Percentiles rank a stretch among this genome's conserved stretches.
These are phyloP conservation scores for Rossbeevera mucosa DNA, from an alignment of 768 basidiomycete genomes.

Conservation along the genomic window DNA sequence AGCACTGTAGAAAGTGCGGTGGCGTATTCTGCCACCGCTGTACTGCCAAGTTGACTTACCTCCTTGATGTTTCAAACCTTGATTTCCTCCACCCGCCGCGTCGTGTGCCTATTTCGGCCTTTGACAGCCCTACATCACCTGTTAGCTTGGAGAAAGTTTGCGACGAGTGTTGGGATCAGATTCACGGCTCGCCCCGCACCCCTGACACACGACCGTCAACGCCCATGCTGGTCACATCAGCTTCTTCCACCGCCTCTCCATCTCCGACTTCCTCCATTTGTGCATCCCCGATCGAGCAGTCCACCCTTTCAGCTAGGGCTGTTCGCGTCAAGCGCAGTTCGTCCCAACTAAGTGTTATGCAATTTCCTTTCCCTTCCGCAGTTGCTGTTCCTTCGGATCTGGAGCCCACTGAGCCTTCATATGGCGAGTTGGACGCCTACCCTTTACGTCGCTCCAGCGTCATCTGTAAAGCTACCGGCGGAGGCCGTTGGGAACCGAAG, in stretches of 20 bases:
- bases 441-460: conserved; percentile 62
- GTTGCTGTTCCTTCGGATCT: conserved; percentile 22
- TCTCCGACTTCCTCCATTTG: conserved; percentile 34
- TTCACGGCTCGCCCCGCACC: conserved; percentile 51
- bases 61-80: conserved; percentile 71
- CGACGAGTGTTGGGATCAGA: conserved; percentile 72
- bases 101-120: conserved; percentile 54
- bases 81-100: conserved; percentile 69
- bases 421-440: conserved; percentile 70
- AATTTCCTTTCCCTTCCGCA: conserved; percentile 24
- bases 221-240: conserved; percentile 35
- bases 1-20: conserved; percentile 86
- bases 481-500: conserved; percentile 77
- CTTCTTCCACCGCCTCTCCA: conserved; percentile 28
- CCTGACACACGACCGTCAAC: conserved; percentile 36
- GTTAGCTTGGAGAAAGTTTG: conserved; percentile 62
- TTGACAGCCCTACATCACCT: conserved; percentile 56
- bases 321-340: conserved; percentile 24
- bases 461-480: conserved; percentile 75
- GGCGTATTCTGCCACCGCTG: conserved; percentile 70
- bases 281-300: conserved; percentile 30
- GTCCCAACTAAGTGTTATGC: conserved; percentile 27
- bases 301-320: conserved; percentile 15
- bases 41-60: conserved; percentile 51
- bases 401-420: conserved; percentile 41